Base-by-base conservation (phyloP, 345 rosid genomes). In the Sonneratia caseolaris region DNA sequence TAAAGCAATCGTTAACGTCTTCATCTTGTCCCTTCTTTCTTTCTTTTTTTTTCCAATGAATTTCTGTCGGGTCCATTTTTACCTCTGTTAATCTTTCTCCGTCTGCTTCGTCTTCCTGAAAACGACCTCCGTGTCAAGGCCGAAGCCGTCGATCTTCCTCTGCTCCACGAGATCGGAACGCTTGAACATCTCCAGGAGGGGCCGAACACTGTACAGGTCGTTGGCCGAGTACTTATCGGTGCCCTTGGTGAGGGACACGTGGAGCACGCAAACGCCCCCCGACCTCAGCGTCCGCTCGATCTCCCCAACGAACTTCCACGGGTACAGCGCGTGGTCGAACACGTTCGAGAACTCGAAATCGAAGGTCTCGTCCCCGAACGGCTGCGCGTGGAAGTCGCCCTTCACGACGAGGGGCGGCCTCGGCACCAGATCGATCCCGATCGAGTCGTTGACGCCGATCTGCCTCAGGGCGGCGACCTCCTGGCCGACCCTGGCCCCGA, bases 321-420 rank as follows among this genome's bases (percentile, higher is more conserved):
- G 97, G 71, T 82, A 86, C 61, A 89, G 89, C 75, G 97, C 98
- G 78, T 91, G 97, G 72, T 93, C 98, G 42, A 93, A 93, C 84
- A 91, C 93, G 86, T 93, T 93, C 0, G 98, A 93, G 86, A 93
- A 91, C 71, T 93, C 97, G 45, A 93, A 91, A 57, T 91, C 92
- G 64, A 89, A 93, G 19, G 84, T 85, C 72, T 76, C 89, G 69
- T 89, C 79, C n/a, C 71, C 81, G 76, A 93, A 93, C 70, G 96
- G 97, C 82, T 91, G 97, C 5, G 66, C 74, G 66, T 93, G 98
- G 74, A 93, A 89, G 84, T 89, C 98, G 0, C 98, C 98, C 66
- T 82, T 55, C 0, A 91, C 49, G 3, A 91, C 98, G 70, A 87
- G 79, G 68, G 98, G 97, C 21, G 96, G 98, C 49, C 66, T 79